Conservation (phyloP, 2,329 filamentous ascomycete genomes). For the Penicillium brevicompactum region DNA sequence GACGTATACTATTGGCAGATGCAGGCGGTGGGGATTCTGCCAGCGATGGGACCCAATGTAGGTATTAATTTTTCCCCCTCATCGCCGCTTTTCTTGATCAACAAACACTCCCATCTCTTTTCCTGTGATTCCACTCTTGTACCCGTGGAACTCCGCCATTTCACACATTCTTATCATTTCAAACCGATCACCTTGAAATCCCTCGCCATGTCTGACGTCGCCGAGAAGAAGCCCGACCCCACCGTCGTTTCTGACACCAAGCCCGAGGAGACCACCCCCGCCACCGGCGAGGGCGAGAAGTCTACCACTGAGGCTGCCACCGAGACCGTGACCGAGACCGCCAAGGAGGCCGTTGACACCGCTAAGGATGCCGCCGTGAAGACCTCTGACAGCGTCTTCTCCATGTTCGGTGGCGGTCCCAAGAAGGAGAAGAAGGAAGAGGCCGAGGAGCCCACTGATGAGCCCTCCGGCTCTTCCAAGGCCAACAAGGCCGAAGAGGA, state of each 20-base stretch:
- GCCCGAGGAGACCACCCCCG: constrained; percentile 35
- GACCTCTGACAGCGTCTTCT: constrained; percentile 71
- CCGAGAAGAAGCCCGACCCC: constrained; percentile 48
- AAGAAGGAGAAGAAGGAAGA: constrained; percentile 96
- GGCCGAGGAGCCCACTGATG: constrained; percentile 72
- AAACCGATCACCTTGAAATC: constrained; percentile 7
- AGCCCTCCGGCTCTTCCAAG: constrained; percentile 87
- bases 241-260: constrained; percentile 40
- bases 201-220: constrained; percentile 45
- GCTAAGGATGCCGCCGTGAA: constrained; percentile 43
- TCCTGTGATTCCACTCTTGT: constrained; percentile 11
- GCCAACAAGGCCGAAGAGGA: constrained; percentile 66
- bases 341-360: constrained; percentile 40
- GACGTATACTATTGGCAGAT: neutral
- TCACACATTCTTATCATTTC: constrained; percentile 4
- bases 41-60: constrained; percentile 22
- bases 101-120: constrained; percentile 22
- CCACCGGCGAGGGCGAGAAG: constrained; percentile 38
- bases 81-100: constrained; percentile 23
- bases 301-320: constrained; percentile 34
- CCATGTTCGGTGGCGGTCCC: constrained; percentile 96
- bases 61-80: constrained; percentile 31
- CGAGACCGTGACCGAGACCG: constrained; percentile 39
- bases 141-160: constrained; percentile 7
- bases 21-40: constrained; percentile 27